Base-by-base conservation (phyloP, 176 grass and related monocot species). In the Oryza nivara region DNA sequence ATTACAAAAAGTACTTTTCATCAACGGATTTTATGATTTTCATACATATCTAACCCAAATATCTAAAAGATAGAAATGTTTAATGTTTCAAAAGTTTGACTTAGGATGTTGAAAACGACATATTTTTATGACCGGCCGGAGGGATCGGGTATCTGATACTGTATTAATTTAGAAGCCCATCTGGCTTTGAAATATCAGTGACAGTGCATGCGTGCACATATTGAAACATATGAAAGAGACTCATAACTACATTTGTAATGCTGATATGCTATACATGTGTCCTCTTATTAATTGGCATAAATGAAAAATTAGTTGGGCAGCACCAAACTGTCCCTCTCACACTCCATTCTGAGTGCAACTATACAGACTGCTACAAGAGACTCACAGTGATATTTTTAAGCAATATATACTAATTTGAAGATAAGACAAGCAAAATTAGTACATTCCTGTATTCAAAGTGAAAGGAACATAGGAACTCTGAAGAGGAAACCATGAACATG, bases 231-330 rank as follows among this genome's bases (percentile, higher is more conserved):
- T 3, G 72, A 79, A 56, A 74, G 34, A 4, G 67, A 83, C 40
- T 70, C 76, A 17, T 66, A 86, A 82, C 83, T 26, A 41, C 83
- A 68, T 73, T 3, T 38, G 26, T 28, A 86, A 90, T 78, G 68
- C 40, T 41, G 7, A 41, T 41, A 41, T 41, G 40, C 49, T 19
- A 54, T 48, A 9, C 7, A 58, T 20, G 58, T 40, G 7, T 48
- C 26, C 80, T 35, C 74, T 22, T 36, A 65, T 72, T 45, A 58
- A 58, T 58, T 82, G 20, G 48, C 26, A 83, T 17, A 2, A 66
- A 48, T 36, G 70, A 66, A 49, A 26, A 82, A 90, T 86, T 82
- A 32, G 83, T 83, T 90, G 83, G 58, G 74, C 83, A 82, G 78
- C 82, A 83, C 86, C 83, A 1, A 22, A 67, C 20, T 72, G 45